Percentiles rank a stretch among this genome's conserved stretches.
These are phyloP conservation scores for Podaxis mareebaensis DNA, from an alignment of 768 basidiomycete species.

Conservation along the genomic window DNA sequence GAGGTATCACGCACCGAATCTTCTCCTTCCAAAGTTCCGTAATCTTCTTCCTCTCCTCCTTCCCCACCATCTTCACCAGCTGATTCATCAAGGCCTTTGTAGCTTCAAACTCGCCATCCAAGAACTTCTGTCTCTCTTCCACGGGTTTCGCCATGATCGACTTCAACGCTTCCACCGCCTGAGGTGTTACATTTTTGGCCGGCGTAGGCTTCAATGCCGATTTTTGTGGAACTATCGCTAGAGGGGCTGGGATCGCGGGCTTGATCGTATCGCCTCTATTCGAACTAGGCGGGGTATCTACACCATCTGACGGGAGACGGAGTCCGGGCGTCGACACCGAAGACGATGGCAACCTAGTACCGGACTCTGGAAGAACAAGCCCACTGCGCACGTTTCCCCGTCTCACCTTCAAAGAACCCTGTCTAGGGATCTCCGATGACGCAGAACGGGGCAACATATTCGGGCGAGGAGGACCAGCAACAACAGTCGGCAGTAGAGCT, in stretches of 20 bases:
- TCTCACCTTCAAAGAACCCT: not conserved
- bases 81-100: conserved; percentile 52
- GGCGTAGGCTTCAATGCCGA: not conserved
- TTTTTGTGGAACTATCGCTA: not conserved
- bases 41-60: conserved; percentile 51
- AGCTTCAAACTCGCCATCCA: conserved; percentile 54
- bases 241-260: not conserved
- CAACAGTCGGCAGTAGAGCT: not conserved
- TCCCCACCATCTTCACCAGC: conserved; percentile 45
- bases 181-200: conserved; percentile 4
- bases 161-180: not conserved
- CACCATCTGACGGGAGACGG: not conserved
- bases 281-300: not conserved
- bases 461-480: not conserved
- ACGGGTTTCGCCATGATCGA: conserved; percentile 27
- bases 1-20: conserved; percentile 48
- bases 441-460: not conserved
- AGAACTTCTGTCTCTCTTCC: conserved; percentile 46
- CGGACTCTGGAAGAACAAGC: not conserved
- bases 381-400: not conserved
- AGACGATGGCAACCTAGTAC: not conserved
- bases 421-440: not conserved
- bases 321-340: not conserved
- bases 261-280: not conserved
- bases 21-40: conserved; percentile 48